Base-by-base conservation (phyloP, 2,329 filamentous ascomycete species). In the Cordyceps fumosorosea region DNA sequence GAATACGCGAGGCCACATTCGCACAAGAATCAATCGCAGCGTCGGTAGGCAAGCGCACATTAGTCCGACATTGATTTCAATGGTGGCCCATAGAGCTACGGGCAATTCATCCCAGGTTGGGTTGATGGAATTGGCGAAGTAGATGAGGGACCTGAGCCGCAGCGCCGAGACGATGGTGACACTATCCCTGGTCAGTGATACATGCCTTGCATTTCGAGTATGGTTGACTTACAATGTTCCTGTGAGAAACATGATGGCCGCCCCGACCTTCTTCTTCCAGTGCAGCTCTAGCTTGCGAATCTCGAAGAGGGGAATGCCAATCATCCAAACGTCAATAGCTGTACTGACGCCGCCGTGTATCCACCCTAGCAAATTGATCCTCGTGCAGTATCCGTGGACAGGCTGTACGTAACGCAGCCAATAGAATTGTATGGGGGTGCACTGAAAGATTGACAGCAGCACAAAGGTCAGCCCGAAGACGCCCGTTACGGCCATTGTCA, bases 311-410 rank as follows among this genome's bases (percentile, higher is more conserved):
- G 84, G 82, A 6, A 86, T 71, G 0, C 71, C 74, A 29, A 85
- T 73, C 67, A 85, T 80, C 75, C 78, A 80, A 2, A 81, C 18
- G 64, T 86, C 83, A 26, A 83, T 71, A 0, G 70, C 70, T 50
- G 86, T 84, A 64, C 79, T 81, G 59, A 83, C 76, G 20, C 68
- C 77, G 0, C 83, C 82, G 40, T 81, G 79, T 42, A 78, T 74
- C 78, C 80, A 84, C 0, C 72, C 77, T 2, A 84, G 73, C 1
- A 72, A 70, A 63, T 81, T 83, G 64, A 80, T 71, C 56, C 82
- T 73, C 20, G 80, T 68, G 64, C 84, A 87, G 1, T 64, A 70
- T 0, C 84, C 84, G 0, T 69, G 6, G 7, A 42, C 78, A 74
- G 58, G 77, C 70, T 1, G 75, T 76, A 52, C 77, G 81, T 83